Base-by-base conservation (phyloP, 768 basidiomycete species). In the Neoboletus subvelutipes region DNA sequence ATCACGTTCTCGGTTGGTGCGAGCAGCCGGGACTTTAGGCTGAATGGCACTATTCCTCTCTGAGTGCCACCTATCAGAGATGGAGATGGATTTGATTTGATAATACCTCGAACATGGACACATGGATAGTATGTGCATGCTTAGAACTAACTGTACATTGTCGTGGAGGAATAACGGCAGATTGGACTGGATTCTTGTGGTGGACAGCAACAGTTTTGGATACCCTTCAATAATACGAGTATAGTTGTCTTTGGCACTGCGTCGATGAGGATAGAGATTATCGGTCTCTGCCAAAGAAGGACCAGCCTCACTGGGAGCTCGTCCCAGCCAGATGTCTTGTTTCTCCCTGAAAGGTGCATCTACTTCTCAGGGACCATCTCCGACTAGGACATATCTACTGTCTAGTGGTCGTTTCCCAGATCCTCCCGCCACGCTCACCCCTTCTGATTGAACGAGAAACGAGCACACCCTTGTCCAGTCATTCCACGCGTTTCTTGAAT, bases 1-100 rank as follows among this genome's bases (percentile, higher is more conserved):
- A 84, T 89, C 64, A 73, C 73, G 22, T 78, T 94, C 49, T 80
- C 82, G 6, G 73, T 91, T 39, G 89, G 89, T 18, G 78, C 81
- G 57, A 90, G 88, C 66, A 88, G 87, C 64, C 75, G 88, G 56
- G 81, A 90, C 68, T 73, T 70, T 15, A 77, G 80, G 57, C 64
- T 90, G 70, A 70, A 62, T 10, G 85, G 86, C n/a, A 67, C 62
- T 17, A 28, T 69, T 13, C 67, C 67, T 29, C 3, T 33, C 17
- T 69, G 56, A 69, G 34, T 17, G 12, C n/a, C n/a, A n/a, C 7
- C 17, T 11, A 33, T 12, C 12, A 20, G 20, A 24, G 22, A 33
- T 1, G 20, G 17, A 45, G 18, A 40, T 11, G 29, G 13, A 28
- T n/a, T 8, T 40, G n/a, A n/a, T n/a, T n/a, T n/a, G n/a, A n/a